phyloP scores from a whole-genome alignment of 441 rosid species.

The Pelargonium fulgidum region DNA sequence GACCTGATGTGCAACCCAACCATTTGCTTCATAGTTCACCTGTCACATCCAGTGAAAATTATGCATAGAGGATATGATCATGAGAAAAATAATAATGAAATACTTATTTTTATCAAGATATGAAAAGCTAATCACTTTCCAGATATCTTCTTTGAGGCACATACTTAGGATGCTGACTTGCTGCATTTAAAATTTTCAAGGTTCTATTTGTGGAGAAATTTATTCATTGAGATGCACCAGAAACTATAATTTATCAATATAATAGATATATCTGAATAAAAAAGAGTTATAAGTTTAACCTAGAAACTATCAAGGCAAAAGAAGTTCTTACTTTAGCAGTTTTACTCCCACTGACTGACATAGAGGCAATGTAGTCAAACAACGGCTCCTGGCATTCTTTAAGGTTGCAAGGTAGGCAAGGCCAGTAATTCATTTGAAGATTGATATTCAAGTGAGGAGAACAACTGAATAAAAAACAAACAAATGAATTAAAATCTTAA shows the following conservation, averaged over 20 bases:
- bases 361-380: constrained; percentile 57
- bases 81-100: not conserved
- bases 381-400: constrained; percentile 80
- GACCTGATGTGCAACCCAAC: constrained; percentile 63
- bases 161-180: not conserved
- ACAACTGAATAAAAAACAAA: constrained; percentile 40
- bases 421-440: constrained; percentile 99
- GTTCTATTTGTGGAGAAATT: not conserved
- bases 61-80: not conserved
- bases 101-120: not conserved
- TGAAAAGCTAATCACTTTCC: not conserved
- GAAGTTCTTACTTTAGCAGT: constrained; percentile 54
- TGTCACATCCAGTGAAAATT: constrained; percentile 21
- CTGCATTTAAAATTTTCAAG: not conserved
- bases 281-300: too few relatives aligned
- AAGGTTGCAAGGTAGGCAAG: constrained; percentile 72
- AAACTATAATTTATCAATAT: not conserved
- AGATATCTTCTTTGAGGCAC: not conserved
- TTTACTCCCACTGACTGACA: constrained; percentile 69
- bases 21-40: constrained; percentile 54
- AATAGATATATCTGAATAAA: too few relatives aligned
- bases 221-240: not conserved
- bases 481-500: not conserved
- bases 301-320: not conserved
- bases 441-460: constrained; percentile 87